These are phyloP conservation scores for Fallopia convolvulus DNA, from an alignment of 148 eudicot species.

Conservation along the genomic window DNA sequence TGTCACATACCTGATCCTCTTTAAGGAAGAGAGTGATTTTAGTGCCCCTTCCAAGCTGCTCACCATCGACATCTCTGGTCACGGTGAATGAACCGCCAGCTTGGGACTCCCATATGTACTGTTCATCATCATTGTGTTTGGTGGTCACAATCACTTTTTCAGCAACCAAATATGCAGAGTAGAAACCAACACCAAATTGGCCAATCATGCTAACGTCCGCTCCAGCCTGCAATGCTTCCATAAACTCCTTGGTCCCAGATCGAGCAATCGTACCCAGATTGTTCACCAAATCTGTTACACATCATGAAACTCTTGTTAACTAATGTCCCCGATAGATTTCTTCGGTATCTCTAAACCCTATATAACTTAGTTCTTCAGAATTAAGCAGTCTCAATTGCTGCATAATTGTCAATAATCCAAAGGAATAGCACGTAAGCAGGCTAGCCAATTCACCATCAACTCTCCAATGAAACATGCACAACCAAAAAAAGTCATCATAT, in stretches of 20 bases:
- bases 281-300: conserved; percentile 66
- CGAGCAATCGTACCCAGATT: conserved; percentile 92
- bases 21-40: conserved; percentile 85
- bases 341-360: not conserved
- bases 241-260: conserved; percentile 89
- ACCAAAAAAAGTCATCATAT: too few species aligned
- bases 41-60: conserved; percentile 82
- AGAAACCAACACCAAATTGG: conserved; percentile 87
- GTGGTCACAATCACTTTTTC: conserved; percentile 86
- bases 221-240: conserved; percentile 91
- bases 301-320: not conserved
- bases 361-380: not conserved
- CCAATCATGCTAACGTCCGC: conserved; percentile 98
- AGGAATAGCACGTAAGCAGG: not conserved
- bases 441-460: not conserved
- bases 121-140: conserved; percentile 87
- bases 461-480: too few species aligned
- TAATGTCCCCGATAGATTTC: not conserved
- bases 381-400: not conserved
- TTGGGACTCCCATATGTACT: conserved; percentile 82
- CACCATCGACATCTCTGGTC: conserved; percentile 65
- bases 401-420: not conserved
- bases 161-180: conserved; percentile 84
- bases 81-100: conserved; percentile 90
- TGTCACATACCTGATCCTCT: conserved; percentile 67